Base-by-base conservation (phyloP, 1,284 basidiomycete genomes). In the Sutorius eximius region DNA sequence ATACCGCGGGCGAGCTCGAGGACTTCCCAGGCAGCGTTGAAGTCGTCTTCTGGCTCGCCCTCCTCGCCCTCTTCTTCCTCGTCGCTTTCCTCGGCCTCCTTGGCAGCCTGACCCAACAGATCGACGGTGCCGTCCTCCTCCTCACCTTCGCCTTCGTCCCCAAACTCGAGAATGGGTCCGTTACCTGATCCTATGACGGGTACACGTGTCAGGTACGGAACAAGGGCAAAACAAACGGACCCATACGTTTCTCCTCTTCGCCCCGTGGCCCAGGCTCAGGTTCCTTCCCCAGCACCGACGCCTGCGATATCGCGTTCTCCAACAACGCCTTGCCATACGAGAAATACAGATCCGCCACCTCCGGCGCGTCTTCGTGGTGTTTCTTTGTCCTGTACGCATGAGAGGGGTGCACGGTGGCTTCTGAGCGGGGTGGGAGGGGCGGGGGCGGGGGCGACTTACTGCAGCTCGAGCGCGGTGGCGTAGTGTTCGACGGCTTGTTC, bases 21-120 rank as follows among this genome's bases (percentile, higher is more conserved):
- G 2, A 93, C 88, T 67, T 95, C 93, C 93, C 93, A 96, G 13
- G 93, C 92, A 30, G 93, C 93, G 62, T 94, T 95, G 71, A 94
- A 95, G 68, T 96, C 93, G 63, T 96, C 93, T 66, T 95, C 93
- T 0, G 89, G 91, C 63, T 89, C 88, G 3, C 66, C 86, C 12
- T 86, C 84, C 1, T 82, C 85, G 3, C 75, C 85, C 18, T 78
- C 85, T 0, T 80, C 82, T 1, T 75, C 77, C 0, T 72, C 77
- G 0, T 72, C 79, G 0, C 70, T 76, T 29, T 72, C 76, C 9
- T 78, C 81, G 10, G 70, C 70, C 44, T 73, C 74, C 55, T 77
- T 75, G 47, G 69, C 62, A n/a, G 78, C 79, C 56, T 83, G 77
- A 2, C 75, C 84, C 56, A 89, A 82, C 18, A 89, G 73, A 66